Evolutionary conservation across 163 green algal species (phyloP).

Genomic region (Scenedesmus sp.): DNA sequence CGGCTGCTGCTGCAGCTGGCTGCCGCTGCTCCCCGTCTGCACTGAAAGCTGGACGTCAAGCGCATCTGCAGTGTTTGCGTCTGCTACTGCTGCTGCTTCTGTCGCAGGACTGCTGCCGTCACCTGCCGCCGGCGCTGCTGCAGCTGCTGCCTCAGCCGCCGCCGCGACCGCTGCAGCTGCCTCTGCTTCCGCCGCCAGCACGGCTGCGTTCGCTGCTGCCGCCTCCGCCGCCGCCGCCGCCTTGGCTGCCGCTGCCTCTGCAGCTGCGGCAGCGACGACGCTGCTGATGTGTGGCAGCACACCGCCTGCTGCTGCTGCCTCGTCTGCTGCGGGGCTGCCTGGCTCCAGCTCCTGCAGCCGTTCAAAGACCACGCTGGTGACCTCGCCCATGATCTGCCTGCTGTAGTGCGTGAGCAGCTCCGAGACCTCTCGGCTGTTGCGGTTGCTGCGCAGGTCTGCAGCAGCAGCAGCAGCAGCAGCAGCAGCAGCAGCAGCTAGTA

Average conservation of each 20-base stretch:
- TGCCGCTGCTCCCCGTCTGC: no score
- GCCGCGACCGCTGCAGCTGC: conserved; percentile 11
- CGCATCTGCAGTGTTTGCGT: not conserved
- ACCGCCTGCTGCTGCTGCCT: conserved; percentile 37
- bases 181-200: conserved; percentile 6
- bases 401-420: conserved; percentile 85
- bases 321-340: conserved; percentile 38
- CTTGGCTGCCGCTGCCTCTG: conserved; percentile 35
- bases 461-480: not conserved
- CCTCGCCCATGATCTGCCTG: conserved; percentile 82
- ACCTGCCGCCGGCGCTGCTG: not conserved
- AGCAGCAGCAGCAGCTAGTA: no score
- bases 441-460: conserved; percentile 36
- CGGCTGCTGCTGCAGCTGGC: conserved; percentile 10
- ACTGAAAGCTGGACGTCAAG: conserved; percentile 4
- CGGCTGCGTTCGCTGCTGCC: conserved; percentile 35
- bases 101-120: not conserved
- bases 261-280: conserved; percentile 47
- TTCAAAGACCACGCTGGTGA: conserved; percentile 84
- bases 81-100: not conserved
- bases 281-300: conserved; percentile 55
- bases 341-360: conserved; percentile 33
- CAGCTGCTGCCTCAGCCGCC: conserved; percentile 21
- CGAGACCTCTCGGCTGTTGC: conserved; percentile 57
- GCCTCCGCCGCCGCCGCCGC: conserved; percentile 34